A percentile compares a stretch with the other conserved stretches of the same genome.
Evolutionary conservation across 1,284 basidiomycete species (phyloP).

Genomic region (Malassezia equina): DNA sequence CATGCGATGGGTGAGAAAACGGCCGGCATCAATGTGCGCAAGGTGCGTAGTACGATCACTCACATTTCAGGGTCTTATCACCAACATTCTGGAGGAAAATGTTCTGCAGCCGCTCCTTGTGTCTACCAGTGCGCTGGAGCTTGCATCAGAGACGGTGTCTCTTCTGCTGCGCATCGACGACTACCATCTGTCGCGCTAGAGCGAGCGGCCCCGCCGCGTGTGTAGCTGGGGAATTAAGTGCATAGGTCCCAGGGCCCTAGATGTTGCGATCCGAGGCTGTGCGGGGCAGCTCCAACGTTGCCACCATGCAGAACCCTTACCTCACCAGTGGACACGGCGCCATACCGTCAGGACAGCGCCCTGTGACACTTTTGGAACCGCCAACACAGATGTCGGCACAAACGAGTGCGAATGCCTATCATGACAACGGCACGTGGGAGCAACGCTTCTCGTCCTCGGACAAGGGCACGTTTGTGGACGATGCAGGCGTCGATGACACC

Average conservation of each 20-base stretch:
- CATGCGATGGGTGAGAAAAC: constrained; percentile 89
- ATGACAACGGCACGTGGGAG: background rate
- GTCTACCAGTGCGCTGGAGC: constrained; percentile 85
- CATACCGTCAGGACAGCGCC: background rate
- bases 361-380: constrained; percentile 1
- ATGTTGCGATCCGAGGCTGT: background rate
- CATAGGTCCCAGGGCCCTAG: background rate
- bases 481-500: background rate
- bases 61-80: constrained; percentile 67
- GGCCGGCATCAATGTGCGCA: constrained; percentile 85
- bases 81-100: constrained; percentile 91
- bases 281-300: background rate
- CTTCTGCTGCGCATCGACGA: constrained; percentile 93
- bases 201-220: background rate
- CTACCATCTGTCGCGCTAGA: constrained; percentile 53
- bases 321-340: background rate
- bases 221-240: constrained; percentile 1
- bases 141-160: constrained; percentile 95
- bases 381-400: background rate
- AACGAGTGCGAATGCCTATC: background rate
- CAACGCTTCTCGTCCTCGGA: background rate
- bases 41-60: constrained; percentile 18
- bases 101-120: constrained; percentile 94
- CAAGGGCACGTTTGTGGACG: background rate
- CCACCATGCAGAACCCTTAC: background rate